Percentiles rank a stretch among this genome's conserved stretches.
phyloP scores from a whole-genome alignment of 768 basidiomycete species.

The Pulveroboletus sp. region DNA sequence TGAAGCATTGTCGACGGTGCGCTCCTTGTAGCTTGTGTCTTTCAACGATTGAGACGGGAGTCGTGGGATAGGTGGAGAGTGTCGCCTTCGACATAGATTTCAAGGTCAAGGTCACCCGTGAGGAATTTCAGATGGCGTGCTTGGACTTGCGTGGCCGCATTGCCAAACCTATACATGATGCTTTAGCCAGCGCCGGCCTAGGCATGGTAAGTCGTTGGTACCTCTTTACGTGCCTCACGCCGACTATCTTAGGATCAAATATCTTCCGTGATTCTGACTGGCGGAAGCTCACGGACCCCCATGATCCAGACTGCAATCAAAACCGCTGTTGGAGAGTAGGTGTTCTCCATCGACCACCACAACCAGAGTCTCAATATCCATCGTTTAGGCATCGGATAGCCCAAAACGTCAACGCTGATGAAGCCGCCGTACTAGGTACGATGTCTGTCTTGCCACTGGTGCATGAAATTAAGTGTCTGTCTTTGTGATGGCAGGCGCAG shows the following conservation, averaged over 20 bases:
- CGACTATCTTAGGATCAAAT: slow-evolving; percentile 57
- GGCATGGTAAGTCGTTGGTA: slow-evolving; percentile 45
- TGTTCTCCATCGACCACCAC: slow-evolving; percentile 7
- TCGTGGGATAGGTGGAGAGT: slow-evolving; percentile 68
- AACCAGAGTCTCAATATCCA: background rate
- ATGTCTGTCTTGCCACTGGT: background rate
- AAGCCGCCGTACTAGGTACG: slow-evolving; percentile 84
- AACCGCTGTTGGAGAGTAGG: slow-evolving; percentile 72
- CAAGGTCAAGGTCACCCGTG: slow-evolving; percentile 67
- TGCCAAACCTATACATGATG: slow-evolving; percentile 69
- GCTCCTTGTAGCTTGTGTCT: slow-evolving; percentile 15
- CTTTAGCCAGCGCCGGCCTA: slow-evolving; percentile 61
- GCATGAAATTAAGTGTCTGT: slow-evolving; percentile 1
- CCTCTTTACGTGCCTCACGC: background rate
- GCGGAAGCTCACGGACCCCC: slow-evolving; percentile 85
- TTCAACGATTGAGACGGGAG: background rate
- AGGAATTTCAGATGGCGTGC: slow-evolving; percentile 73
- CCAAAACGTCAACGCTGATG: slow-evolving; percentile 94
- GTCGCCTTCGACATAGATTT: slow-evolving; percentile 90
- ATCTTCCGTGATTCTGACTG: slow-evolving; percentile 87
- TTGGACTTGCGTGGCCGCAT: slow-evolving; percentile 60
- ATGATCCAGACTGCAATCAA: slow-evolving; percentile 86
- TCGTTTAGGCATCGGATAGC: slow-evolving; percentile 70
- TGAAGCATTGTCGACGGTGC: slow-evolving; percentile 68
- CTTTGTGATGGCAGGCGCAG: slow-evolving; percentile 50